phyloP scores from a whole-genome alignment of 1,284 basidiomycete genomes.

The Cutaneotrichosporon curvatum region DNA sequence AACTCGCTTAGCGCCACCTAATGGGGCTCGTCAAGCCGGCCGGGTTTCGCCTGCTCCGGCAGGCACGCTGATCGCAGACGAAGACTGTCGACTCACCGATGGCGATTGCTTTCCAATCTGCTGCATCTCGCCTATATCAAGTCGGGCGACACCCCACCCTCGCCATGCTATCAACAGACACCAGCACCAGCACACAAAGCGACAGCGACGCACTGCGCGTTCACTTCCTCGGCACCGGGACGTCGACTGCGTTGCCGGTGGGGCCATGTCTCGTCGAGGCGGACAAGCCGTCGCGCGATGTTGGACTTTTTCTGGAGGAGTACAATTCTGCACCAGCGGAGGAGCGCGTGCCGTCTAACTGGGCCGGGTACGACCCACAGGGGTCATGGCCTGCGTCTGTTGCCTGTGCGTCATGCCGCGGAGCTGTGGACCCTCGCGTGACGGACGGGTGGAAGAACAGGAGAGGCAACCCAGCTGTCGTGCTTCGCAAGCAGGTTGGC shows the following conservation, averaged over 20 bases:
- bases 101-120: too few relatives aligned
- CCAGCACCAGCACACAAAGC: too few relatives aligned
- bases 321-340: constrained; percentile 4
- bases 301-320: constrained; percentile 14
- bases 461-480: constrained; percentile 41
- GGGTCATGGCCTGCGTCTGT: constrained; percentile 36
- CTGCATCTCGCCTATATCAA: too few relatives aligned
- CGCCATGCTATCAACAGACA: too few relatives aligned
- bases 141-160: too few relatives aligned
- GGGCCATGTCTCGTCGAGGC: constrained; percentile 35
- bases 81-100: too few relatives aligned
- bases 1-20: too few relatives aligned
- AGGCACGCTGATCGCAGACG: too few relatives aligned
- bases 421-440: constrained; percentile 32
- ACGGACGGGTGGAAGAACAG: constrained; percentile 42
- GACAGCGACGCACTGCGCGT: constrained; percentile 35
- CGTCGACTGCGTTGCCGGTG: constrained; percentile 43
- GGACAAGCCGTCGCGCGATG: constrained; percentile 15
- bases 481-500: constrained; percentile 21
- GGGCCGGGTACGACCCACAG: constrained; percentile 23
- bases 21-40: too few relatives aligned
- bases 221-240: constrained; percentile 45
- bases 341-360: constrained; percentile 5
- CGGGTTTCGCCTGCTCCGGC: too few relatives aligned
- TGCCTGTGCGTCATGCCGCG: constrained; percentile 39